Evolutionary conservation across 2,329 filamentous ascomycete genomes (phyloP).

Genomic region (Gyromitra esculenta): DNA sequence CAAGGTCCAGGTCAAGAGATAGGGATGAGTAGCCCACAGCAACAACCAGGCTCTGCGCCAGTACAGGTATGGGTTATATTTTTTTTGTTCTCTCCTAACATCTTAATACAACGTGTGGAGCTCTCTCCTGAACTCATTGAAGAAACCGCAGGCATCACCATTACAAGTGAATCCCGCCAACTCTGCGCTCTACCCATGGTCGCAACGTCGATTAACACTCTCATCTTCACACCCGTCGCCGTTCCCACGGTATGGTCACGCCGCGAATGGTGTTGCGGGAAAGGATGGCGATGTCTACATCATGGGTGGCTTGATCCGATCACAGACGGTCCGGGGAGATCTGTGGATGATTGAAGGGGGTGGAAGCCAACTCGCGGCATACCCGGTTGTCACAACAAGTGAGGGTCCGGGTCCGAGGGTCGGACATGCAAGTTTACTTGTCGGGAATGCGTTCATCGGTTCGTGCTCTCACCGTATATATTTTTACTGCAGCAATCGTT

Average conservation of each 20-base stretch:
- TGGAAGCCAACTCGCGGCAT: constrained; percentile 82
- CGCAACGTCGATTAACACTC: constrained; percentile 86
- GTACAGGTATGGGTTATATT: constrained; percentile 43
- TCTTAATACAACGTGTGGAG: constrained; percentile 2
- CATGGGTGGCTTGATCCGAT: constrained; percentile 96
- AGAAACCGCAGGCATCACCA: constrained; percentile 50
- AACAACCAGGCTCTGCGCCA: constrained; percentile 34
- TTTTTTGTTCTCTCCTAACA: background rate
- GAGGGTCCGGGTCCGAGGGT: constrained; percentile 96
- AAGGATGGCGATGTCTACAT: constrained; percentile 98
- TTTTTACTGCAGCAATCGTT: constrained; percentile 6
- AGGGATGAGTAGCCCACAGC: constrained; percentile 36
- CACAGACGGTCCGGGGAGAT: constrained; percentile 94
- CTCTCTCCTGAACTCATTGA: constrained; percentile 40
- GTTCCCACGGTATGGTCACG: constrained; percentile 95
- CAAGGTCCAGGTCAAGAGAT: constrained; percentile 31
- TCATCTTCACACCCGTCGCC: constrained; percentile 82
- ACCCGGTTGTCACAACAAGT: constrained; percentile 87
- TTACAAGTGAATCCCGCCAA: constrained; percentile 64
- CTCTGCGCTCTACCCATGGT: constrained; percentile 92
- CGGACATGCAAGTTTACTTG: constrained; percentile 89
- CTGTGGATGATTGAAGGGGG: constrained; percentile 97
- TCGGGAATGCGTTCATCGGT: constrained; percentile 93
- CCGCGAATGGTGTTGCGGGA: constrained; percentile 89
- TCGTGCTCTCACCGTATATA: constrained; percentile 35